Conservation (phyloP, 2,329 filamentous ascomycete species). For the Hypomyces perniciosus region DNA sequence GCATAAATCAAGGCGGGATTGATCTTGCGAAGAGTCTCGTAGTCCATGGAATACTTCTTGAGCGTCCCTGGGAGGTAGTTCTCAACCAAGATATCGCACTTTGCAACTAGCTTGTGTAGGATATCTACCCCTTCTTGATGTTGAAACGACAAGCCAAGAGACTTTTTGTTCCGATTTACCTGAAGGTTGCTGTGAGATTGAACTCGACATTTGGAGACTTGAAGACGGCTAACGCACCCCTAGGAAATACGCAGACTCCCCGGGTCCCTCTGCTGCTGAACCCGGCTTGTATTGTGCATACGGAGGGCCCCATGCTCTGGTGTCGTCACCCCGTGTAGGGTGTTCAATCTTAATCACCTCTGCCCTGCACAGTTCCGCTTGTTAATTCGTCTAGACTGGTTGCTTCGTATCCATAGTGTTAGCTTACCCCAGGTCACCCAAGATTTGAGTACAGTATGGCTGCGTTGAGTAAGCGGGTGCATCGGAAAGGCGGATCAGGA, state of each 20-base stretch:
- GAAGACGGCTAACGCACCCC: conserved; percentile 49
- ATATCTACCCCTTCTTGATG: conserved; percentile 78
- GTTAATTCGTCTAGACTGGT: background rate
- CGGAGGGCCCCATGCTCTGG: conserved; percentile 90
- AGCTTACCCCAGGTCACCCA: conserved; percentile 84
- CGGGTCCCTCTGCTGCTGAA: conserved; percentile 58
- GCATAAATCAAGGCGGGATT: conserved; percentile 89
- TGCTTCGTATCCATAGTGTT: background rate
- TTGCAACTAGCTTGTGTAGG: conserved; percentile 73
- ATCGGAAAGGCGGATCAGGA: background rate
- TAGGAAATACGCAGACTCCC: conserved; percentile 93
- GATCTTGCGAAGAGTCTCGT: conserved; percentile 68
- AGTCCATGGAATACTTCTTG: conserved; percentile 89
- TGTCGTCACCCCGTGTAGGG: conserved; percentile 85
- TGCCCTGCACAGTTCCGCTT: conserved; percentile 49
- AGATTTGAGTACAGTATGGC: conserved; percentile 96
- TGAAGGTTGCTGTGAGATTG: conserved; percentile 28
- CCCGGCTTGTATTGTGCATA: conserved; percentile 71
- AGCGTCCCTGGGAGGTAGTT: conserved; percentile 91
- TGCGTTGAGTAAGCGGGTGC: conserved; percentile 32
- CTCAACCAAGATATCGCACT: conserved; percentile 90
- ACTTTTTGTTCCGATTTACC: conserved; percentile 98
- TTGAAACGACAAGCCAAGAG: conserved; percentile 84
- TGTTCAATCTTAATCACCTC: conserved; percentile 98
- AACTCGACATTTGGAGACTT: background rate